Base-by-base conservation (phyloP, 768 basidiomycete genomes). In the Kwoniella sp. region DNA sequence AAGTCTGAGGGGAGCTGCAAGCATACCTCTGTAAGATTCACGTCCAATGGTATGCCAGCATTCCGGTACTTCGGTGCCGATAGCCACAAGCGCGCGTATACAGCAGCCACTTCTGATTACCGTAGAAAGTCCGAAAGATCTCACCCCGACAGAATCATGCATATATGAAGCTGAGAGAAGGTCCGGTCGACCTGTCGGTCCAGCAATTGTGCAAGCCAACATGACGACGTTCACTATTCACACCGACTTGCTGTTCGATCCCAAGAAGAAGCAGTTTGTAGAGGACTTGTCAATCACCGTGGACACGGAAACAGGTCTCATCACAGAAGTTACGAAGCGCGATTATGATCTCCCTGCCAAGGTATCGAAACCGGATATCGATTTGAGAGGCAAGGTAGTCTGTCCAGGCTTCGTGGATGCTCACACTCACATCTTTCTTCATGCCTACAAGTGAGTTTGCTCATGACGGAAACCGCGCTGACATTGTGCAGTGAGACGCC, bases 401-500 rank as follows among this genome's bases (percentile, higher is more conserved):
- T 36, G 58, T 12, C 68, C 68, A 3, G 68, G 68, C 0, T 55
- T 70, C 19, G 65, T 67, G 19, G 68, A 70, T 26, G 61, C 65
- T 12, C 68, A 70, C 37, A 64, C 68, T 3, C 68, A 70, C 47
- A 66, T 67, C 24, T 64, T 70, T 21, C 40, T 70, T 1, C 68
- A 70, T 29, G 55, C 55, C 30, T 57, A 57, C 37, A 46, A 22
- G 55, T 57, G 55, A 57, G 55, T 55, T 25, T 26, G 1, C 5
- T n/a, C n/a, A n/a, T n/a, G n/a, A n/a, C n/a, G n/a, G n/a, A n/a
- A n/a, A 27, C 27, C 7, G 21, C 27, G 51, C 51, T 53, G 51
- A 53, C 17, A 10, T 19, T 55, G 12, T 64, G 60, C 40, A 33
- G 33, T 26, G 68, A 70, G 33, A 58, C 65, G 8, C 61, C 68